Percentiles rank a stretch among this genome's conserved stretches.
These are phyloP conservation scores for Pseudogymnoascus sp. DNA, from an alignment of 2,329 filamentous ascomycete genomes.

Conservation along the genomic window DNA sequence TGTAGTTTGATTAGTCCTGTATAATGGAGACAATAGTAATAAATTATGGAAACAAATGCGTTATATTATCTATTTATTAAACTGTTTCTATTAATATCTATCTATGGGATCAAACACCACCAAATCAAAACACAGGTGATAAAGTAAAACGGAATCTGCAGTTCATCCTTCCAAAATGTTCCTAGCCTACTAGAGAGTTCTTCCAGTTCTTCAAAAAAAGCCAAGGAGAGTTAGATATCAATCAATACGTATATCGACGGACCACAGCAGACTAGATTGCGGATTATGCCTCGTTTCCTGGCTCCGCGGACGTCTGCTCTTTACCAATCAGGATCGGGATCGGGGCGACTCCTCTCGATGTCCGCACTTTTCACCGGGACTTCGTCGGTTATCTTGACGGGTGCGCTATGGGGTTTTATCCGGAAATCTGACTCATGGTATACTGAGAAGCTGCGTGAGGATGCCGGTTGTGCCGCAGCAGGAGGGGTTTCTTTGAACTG, in stretches of 20 bases:
- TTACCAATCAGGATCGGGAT: neutral
- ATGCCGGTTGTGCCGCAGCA: neutral
- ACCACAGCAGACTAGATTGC: neutral
- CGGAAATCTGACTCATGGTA: neutral
- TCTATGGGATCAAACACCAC: neutral
- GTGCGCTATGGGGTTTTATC: neutral
- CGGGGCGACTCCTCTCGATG: neutral
- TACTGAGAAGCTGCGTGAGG: neutral
- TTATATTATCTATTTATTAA: conserved; percentile 5
- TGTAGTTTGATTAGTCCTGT: neutral
- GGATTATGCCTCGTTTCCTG: neutral
- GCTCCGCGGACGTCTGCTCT: neutral
- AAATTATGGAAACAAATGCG: neutral
- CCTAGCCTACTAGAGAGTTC: neutral
- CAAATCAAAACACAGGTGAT: neutral
- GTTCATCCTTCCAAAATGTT: neutral
- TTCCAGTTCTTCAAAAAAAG: neutral
- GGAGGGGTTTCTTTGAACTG: neutral
- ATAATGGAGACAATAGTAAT: neutral
- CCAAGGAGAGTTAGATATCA: no score
- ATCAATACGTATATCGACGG: no score
- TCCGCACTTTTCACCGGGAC: neutral
- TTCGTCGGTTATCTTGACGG: neutral
- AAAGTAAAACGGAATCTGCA: neutral
- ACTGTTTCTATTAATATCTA: neutral